Base-by-base conservation (phyloP, 1,284 basidiomycete genomes). In the Ganoderma meredithae region DNA sequence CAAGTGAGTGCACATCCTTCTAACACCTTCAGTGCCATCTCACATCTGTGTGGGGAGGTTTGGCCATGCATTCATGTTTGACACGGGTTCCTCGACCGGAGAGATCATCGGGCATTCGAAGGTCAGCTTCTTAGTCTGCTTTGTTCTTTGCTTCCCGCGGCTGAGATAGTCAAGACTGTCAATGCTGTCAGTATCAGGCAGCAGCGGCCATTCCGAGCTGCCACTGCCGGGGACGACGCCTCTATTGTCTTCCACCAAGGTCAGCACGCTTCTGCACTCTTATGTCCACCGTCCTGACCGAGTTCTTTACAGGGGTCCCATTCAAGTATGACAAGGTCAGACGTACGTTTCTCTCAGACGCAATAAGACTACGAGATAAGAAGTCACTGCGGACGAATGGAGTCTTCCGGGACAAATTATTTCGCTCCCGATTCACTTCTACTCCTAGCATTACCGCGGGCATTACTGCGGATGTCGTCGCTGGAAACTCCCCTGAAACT, bases 31-130 rank as follows among this genome's bases (percentile, higher is more conserved):
- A 17, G 22, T 6, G 3, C 12, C 17, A 6, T 27, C n/a, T 19
- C 19, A 33, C 17, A 6, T 22, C 5, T 10, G 36, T 44, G 0
- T 39, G n/a, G 12, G 7, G 72, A 95, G 94, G 75, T 96, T 95
- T 74, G 95, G 93, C 12, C 90, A 93, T 71, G 94, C 94, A 0
- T 96, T 97, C 81, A 91, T 95, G 83, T 88, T 95, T 80, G 94
- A 95, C 73, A 90, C 90, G 39, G 98, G 98, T 1, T 89, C 93
- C 6, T 94, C 93, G 3, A 94, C 92, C 0, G 98, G 98, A n/a
- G 96, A 97, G 74, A 96, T 99, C 69, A 87, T 87, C 19, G 98
- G 97, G 0, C 97, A 99, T 80, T 91, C 92, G 60, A 99, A 99
- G 86, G 93, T 93, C n/a, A 36, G 60, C 31, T 12, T n/a, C 39